phyloP scores from a whole-genome alignment of 257 asterid species.

The Solanum piurae region DNA sequence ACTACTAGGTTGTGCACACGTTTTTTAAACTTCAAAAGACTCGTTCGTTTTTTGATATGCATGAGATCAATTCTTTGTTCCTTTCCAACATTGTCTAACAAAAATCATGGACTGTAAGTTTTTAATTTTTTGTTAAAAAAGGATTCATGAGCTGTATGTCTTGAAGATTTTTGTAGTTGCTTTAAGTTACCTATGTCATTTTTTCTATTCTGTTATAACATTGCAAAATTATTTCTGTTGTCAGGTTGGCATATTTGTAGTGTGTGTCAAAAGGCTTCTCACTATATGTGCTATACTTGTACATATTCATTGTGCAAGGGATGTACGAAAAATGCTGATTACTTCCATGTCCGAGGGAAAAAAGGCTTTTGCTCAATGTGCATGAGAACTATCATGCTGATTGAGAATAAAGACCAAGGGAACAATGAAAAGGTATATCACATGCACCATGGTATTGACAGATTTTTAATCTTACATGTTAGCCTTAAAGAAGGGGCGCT shows the following conservation, averaged over 20 bases:
- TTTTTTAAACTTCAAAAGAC: neutral
- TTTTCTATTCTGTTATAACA: neutral
- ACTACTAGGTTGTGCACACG: neutral
- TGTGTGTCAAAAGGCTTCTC: slow-evolving; percentile 52
- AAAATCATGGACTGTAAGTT: neutral
- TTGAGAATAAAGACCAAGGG: slow-evolving; percentile 60
- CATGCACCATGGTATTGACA: neutral
- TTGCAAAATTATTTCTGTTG: neutral
- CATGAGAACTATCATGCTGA: slow-evolving; percentile 63
- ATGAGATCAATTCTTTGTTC: neutral
- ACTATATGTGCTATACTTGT: slow-evolving; percentile 68
- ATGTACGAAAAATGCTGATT: slow-evolving; percentile 51
- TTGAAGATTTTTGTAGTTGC: neutral
- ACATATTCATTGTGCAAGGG: slow-evolving; percentile 77
- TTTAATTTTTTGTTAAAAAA: neutral
- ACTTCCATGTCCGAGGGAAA: slow-evolving; percentile 45
- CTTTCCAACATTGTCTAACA: neutral
- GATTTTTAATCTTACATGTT: neutral
- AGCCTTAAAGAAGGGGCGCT: neutral
- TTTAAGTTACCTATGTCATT: neutral
- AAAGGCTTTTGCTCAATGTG: slow-evolving; percentile 73
- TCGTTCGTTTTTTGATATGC: neutral
- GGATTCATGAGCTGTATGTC: neutral
- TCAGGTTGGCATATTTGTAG: slow-evolving; percentile 94
- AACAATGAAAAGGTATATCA: slow-evolving; percentile 39